A percentile compares a stretch with the other conserved stretches of the same genome.
These are phyloP conservation scores for Bacidia gigantensis DNA, from an alignment of 495 filamentous ascomycete species.

Conservation along the genomic window DNA sequence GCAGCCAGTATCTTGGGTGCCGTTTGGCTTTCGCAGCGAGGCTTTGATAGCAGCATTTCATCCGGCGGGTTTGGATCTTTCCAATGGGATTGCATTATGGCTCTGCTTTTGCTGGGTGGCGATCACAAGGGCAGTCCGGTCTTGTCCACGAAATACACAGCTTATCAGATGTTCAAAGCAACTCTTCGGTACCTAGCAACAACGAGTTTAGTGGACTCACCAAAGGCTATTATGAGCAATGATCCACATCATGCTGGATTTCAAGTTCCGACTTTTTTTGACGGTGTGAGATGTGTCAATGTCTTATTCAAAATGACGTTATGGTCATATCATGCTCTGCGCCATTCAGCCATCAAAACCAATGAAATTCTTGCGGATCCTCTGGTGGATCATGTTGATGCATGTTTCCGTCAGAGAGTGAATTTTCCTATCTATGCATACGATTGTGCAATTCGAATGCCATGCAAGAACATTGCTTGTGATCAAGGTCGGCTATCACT, in stretches of 20 bases:
- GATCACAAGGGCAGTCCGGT: constrained; percentile 53
- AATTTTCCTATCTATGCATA: constrained; percentile 55
- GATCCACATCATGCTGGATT: constrained; percentile 16
- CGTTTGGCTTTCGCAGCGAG: constrained; percentile 80
- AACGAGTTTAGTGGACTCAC: constrained; percentile 50
- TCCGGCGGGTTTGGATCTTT: constrained; percentile 88
- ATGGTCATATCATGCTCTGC: constrained; percentile 64
- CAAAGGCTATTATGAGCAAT: constrained; percentile 38
- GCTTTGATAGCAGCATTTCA: constrained; percentile 49
- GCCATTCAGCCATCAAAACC: constrained; percentile 57
- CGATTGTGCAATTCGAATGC: constrained; percentile 37
- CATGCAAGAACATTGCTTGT: neutral
- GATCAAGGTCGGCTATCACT: neutral
- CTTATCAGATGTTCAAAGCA: constrained; percentile 90
- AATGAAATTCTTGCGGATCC: constrained; percentile 59
- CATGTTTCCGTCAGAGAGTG: constrained; percentile 63
- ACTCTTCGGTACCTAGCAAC: constrained; percentile 68
- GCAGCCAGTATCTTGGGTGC: constrained; percentile 77
- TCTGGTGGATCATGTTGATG: constrained; percentile 65
- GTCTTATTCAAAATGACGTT: constrained; percentile 80
- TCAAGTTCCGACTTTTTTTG: constrained; percentile 39
- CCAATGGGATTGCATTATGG: constrained; percentile 68
- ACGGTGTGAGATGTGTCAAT: constrained; percentile 60
- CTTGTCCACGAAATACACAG: constrained; percentile 67
- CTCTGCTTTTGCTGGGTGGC: constrained; percentile 67